Conservation (phyloP, 2,329 filamentous ascomycete species). For the Dichotomopilus funicola region DNA sequence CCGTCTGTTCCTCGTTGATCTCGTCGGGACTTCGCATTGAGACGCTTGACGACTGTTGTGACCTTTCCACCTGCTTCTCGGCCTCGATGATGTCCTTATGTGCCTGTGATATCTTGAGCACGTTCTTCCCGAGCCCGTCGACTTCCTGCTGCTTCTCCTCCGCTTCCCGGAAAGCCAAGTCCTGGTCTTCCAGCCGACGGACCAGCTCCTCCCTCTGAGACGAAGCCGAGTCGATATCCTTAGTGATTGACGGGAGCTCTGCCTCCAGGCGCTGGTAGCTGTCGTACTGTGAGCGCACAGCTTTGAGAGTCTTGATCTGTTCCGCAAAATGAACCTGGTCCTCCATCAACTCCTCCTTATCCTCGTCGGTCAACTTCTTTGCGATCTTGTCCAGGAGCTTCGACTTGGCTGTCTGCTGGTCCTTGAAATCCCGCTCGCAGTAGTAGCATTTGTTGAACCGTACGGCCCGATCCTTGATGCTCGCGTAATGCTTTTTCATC, state of each 20-base stretch:
- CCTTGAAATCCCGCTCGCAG: slow-evolving; percentile 65
- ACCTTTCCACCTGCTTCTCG: slow-evolving; percentile 65
- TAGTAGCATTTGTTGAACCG: slow-evolving; percentile 68
- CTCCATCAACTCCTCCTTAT: slow-evolving; percentile 48
- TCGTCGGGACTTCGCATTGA: slow-evolving; percentile 68
- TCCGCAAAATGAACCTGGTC: slow-evolving; percentile 54
- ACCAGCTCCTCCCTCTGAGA: slow-evolving; percentile 55
- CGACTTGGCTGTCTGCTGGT: slow-evolving; percentile 52
- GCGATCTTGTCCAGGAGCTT: slow-evolving; percentile 62
- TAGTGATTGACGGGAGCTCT: slow-evolving; percentile 64
- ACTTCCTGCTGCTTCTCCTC: slow-evolving; percentile 49
- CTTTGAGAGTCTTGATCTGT: slow-evolving; percentile 53
- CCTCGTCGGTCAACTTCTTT: slow-evolving; percentile 53
- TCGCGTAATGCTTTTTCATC: slow-evolving; percentile 63
- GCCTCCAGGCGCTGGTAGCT: slow-evolving; percentile 62
- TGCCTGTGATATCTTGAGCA: slow-evolving; percentile 68
- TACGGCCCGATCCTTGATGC: slow-evolving; percentile 59
- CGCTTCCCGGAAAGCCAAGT: slow-evolving; percentile 57
- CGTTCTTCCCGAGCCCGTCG: slow-evolving; percentile 68
- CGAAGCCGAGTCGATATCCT: slow-evolving; percentile 49
- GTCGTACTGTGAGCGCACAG: slow-evolving; percentile 63
- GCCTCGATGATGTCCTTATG: slow-evolving; percentile 64
- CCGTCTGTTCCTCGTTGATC: slow-evolving; percentile 69
- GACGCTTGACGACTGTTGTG: slow-evolving; percentile 61
- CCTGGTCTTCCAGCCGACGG: slow-evolving; percentile 58